Evolutionary conservation across 2,329 filamentous ascomycete genomes (phyloP).

Genomic region (Paramyrothecium sp.): DNA sequence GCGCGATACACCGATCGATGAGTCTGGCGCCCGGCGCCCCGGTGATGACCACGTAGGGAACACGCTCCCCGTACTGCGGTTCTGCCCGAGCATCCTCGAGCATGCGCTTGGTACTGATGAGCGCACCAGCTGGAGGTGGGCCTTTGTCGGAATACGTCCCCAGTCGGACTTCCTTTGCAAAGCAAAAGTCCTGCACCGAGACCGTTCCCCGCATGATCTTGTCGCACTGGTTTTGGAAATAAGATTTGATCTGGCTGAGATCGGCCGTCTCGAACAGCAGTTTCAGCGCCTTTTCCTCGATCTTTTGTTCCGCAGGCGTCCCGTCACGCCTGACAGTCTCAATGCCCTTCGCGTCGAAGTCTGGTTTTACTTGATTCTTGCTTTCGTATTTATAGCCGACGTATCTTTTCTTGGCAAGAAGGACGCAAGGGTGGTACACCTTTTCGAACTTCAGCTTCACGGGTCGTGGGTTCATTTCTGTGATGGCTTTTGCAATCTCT

Average conservation of each 20-base stretch:
- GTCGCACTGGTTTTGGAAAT: constrained; percentile 85
- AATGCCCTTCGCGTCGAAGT: constrained; percentile 97
- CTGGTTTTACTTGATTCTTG: constrained; percentile 70
- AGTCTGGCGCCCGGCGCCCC: constrained; percentile 84
- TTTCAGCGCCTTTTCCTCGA: constrained; percentile 88
- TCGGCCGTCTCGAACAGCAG: constrained; percentile 89
- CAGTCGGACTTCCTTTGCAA: constrained; percentile 86
- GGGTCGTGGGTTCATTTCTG: constrained; percentile 84
- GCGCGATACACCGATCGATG: constrained; percentile 85
- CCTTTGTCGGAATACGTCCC: constrained; percentile 80
- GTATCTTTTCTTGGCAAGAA: constrained; percentile 96
- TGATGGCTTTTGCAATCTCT: constrained; percentile 86
- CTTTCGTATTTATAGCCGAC: constrained; percentile 97
- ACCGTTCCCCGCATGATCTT: constrained; percentile 91
- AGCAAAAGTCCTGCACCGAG: constrained; percentile 93
- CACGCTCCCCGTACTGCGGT: constrained; percentile 90
- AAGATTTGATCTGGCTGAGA: constrained; percentile 81
- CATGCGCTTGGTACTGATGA: constrained; percentile 86
- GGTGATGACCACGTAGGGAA: constrained; percentile 90
- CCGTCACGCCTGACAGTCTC: constrained; percentile 95
- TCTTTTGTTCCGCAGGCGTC: constrained; percentile 92
- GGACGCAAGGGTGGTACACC: constrained; percentile 91
- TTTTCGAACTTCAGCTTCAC: constrained; percentile 98
- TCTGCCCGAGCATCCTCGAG: constrained; percentile 81
- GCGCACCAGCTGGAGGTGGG: constrained; percentile 78